Evolutionary conservation across 139 green algal species (phyloP), one percentile per base, ranked within the genome.

Genomic region (Trebouxia sp.): DNA sequence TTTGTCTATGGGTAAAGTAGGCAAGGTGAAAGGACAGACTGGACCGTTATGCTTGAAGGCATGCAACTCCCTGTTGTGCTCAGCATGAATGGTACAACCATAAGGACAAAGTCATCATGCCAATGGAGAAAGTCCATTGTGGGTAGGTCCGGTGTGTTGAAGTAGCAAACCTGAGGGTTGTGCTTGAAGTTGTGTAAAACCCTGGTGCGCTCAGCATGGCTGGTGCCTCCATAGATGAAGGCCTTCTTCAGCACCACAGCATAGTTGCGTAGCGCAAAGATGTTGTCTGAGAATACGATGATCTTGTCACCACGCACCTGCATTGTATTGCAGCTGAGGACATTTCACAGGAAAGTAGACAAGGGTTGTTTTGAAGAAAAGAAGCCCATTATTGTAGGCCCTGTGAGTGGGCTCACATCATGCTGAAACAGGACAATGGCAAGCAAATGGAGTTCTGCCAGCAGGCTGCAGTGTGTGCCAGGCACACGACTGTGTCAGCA

Each of bases 271-370:
- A 99, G 90, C 30, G 96, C 96, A 82, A 97, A 99, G 78, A 99
- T 95, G 87, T 99, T 99, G 90, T 99, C 96, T 51, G 83, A 93
- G 88, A 98, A 99, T 14, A 99, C 96, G 72, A 98, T 98, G 75
- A 97, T 90, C 88, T 98, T 95, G 80, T 91, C 81, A n/a, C 86
- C 91, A 28, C 78, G 67, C 67, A 78, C 32, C 79, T 82, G 62
- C 62, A 41, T n/a, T n/a, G n/a, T n/a, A n/a, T n/a, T n/a, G n/a
- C n/a, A n/a, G n/a, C n/a, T n/a, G n/a, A n/a, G n/a, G n/a, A n/a
- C n/a, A n/a, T n/a, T n/a, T n/a, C n/a, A n/a, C n/a, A n/a, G n/a
- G n/a, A n/a, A n/a, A n/a, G n/a, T n/a, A n/a, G n/a, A n/a, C n/a
- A n/a, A n/a, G n/a, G n/a, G n/a, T n/a, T n/a, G n/a, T n/a, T n/a